These are phyloP conservation scores for Fusarium armeniacum DNA, from an alignment of 2,329 filamentous ascomycete species.

Conservation along the genomic window DNA sequence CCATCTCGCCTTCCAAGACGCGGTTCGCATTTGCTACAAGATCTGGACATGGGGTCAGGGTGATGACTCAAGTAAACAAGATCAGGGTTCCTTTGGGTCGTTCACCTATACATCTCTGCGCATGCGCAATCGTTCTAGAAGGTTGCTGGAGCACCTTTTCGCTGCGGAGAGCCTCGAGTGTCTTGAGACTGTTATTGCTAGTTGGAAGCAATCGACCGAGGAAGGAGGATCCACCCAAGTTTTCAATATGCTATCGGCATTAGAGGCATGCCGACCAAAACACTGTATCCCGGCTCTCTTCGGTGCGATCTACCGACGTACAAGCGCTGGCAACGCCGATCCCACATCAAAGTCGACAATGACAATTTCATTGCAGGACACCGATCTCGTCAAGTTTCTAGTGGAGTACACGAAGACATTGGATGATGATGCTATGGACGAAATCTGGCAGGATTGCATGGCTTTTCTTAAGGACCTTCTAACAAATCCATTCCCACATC, in stretches of 20 bases:
- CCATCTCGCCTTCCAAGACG: conserved; percentile 95
- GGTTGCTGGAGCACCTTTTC: conserved; percentile 93
- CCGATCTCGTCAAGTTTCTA: conserved; percentile 87
- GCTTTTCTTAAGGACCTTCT: conserved; percentile 91
- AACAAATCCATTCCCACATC: conserved; percentile 93
- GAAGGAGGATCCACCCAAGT: conserved; percentile 72
- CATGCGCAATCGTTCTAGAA: conserved; percentile 88
- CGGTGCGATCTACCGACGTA: conserved; percentile 95
- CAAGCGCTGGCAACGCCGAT: conserved; percentile 85
- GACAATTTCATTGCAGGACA: conserved; percentile 85
- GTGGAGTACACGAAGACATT: conserved; percentile 91
- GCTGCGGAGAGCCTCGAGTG: conserved; percentile 93
- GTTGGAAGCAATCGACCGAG: conserved; percentile 75
- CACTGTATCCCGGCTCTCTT: conserved; percentile 94
- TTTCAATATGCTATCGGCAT: conserved; percentile 87
- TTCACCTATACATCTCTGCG: conserved; percentile 92
- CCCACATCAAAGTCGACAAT: conserved; percentile 86
- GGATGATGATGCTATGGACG: conserved; percentile 97
- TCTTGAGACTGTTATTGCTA: conserved; percentile 87
- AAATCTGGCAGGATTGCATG: conserved; percentile 97
- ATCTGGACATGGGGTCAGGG: conserved; percentile 95
- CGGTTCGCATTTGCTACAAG: conserved; percentile 88
- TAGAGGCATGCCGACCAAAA: conserved; percentile 91
- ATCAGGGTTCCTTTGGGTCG: conserved; percentile 79
- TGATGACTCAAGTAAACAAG: conserved; percentile 69